Evolutionary conservation across 371 early-diverging fungal genomes (phyloP), one percentile per base, ranked within the genome.

Genomic region (Fennellomyces sp.): DNA sequence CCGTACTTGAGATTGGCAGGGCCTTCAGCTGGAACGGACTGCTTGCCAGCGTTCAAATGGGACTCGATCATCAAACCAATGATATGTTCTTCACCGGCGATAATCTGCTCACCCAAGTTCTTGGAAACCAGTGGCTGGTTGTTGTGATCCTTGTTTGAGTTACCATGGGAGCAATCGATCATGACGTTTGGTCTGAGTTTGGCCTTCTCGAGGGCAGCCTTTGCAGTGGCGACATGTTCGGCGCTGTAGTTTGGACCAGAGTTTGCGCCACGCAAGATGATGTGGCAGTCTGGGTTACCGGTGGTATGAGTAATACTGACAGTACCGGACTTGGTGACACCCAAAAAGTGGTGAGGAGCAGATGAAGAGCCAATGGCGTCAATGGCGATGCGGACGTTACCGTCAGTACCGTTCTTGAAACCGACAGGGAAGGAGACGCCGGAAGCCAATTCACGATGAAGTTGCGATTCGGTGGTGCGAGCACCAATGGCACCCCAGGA

Each of bases 401-500:
- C 97, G 60, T 96, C 95, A 0, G 89, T 87, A 38, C 96, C 96
- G 65, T 96, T 96, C 75, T 96, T 97, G 87, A 97, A 97, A 19
- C 97, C 97, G 19, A 97, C 94, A 8, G 97, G 94, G 69, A 93
- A 90, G 27, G 95, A 94, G 8, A 96, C 86, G 35, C 97, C 97
- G 8, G 91, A 90, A 26, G 96, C 93, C 48, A 97, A 83, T 71
- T 97, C 97, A 58, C 97, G 88, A 71, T 97, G 97, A 28, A 96
- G 81, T 65, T 94, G 94, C 31, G 92, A 91, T 70, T 94, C 93
- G 29, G 96, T 96, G 5, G 97, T 97, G 58, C 97, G 84, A 0
- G 97, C 97, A 30, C 97, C 95, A 65, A 96, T 94, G 21, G 96
- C 95, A 19, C 94, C 97, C 96, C 97, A 97, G 33, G 91, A 84